phyloP scores from a whole-genome alignment of 176 grass and related monocot genomes.

The Bolboschoenus planiculmis region DNA sequence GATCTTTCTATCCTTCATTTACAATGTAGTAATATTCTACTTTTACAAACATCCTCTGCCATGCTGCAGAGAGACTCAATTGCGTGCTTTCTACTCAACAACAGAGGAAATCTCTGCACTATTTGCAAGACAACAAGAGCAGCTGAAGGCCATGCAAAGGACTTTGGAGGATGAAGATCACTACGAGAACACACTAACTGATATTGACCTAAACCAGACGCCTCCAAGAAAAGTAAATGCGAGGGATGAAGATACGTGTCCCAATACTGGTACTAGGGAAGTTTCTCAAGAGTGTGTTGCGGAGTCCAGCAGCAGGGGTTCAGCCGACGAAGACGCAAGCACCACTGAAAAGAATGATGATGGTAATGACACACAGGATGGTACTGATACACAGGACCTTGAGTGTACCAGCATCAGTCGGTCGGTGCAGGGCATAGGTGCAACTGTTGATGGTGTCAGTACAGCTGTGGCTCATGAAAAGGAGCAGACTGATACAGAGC shows the following conservation, averaged over 20 bases:
- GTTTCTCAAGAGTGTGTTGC: slow-evolving; percentile 47
- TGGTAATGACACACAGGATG: slow-evolving; percentile 49
- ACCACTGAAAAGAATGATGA: slow-evolving; percentile 48
- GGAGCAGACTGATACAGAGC: slow-evolving; percentile 63
- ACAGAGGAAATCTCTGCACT: slow-evolving; percentile 89
- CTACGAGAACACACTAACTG: slow-evolving; percentile 53
- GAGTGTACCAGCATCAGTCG: slow-evolving; percentile 55
- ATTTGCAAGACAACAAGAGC: slow-evolving; percentile 91
- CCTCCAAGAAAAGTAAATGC: slow-evolving; percentile 21
- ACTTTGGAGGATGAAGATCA: slow-evolving; percentile 97
- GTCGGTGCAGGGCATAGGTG: slow-evolving; percentile 26
- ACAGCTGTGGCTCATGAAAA: slow-evolving; percentile 32
- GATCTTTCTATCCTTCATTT: neutral
- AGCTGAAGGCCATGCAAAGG: slow-evolving; percentile 95
- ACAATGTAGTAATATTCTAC: slow-evolving; percentile 7
- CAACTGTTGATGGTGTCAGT: slow-evolving; percentile 30
- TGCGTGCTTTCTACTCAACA: slow-evolving; percentile 91
- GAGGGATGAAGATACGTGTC: slow-evolving; percentile 20
- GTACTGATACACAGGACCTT: slow-evolving; percentile 50
- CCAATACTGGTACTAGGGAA: slow-evolving; percentile 33
- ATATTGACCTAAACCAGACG: slow-evolving; percentile 39
- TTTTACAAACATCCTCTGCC: slow-evolving; percentile 12
- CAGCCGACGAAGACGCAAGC: slow-evolving; percentile 42
- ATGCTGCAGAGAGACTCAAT: slow-evolving; percentile 79
- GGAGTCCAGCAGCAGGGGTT: slow-evolving; percentile 32